phyloP scores from a whole-genome alignment of 73 alveolate genomes.

The Uronychia setigera region DNA sequence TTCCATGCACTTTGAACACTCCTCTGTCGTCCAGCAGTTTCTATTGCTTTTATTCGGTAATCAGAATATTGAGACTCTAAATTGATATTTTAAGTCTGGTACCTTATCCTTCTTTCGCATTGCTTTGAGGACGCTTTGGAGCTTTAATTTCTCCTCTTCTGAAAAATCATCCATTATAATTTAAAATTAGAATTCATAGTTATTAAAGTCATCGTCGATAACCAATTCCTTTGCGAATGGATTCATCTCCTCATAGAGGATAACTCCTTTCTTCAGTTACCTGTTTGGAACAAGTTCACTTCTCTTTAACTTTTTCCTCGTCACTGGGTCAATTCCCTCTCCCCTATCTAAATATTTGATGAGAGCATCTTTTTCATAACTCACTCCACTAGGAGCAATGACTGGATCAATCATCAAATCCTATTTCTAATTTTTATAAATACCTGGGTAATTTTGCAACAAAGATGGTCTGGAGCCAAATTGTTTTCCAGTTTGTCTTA shows the following conservation, averaged over 20 bases:
- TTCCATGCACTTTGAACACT: constrained; percentile 25
- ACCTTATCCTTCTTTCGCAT: too few species aligned
- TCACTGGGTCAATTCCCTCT: not conserved
- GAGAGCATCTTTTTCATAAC: not conserved
- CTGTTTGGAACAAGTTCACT: not conserved
- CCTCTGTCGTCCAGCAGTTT: not conserved
- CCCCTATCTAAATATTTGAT: not conserved
- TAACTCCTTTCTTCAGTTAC: not conserved
- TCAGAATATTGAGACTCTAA: not conserved
- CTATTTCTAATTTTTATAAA: not conserved
- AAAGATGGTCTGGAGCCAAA: not conserved
- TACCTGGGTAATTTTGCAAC: not conserved
- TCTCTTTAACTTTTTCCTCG: not conserved
- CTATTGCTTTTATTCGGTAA: not conserved
- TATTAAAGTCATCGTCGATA: not conserved
- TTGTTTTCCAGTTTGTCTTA: too few species aligned
- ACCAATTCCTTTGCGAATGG: not conserved
- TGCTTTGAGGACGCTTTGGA: too few species aligned
- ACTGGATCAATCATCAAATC: not conserved
- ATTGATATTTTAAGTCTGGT: too few species aligned
- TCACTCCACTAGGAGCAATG: not conserved
- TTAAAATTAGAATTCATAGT: too few species aligned
- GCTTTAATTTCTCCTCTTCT: too few species aligned
- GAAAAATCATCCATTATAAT: too few species aligned
- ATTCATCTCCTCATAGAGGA: not conserved